phyloP scores from a whole-genome alignment of 164 flowering plant genomes.

The Santalum album region DNA sequence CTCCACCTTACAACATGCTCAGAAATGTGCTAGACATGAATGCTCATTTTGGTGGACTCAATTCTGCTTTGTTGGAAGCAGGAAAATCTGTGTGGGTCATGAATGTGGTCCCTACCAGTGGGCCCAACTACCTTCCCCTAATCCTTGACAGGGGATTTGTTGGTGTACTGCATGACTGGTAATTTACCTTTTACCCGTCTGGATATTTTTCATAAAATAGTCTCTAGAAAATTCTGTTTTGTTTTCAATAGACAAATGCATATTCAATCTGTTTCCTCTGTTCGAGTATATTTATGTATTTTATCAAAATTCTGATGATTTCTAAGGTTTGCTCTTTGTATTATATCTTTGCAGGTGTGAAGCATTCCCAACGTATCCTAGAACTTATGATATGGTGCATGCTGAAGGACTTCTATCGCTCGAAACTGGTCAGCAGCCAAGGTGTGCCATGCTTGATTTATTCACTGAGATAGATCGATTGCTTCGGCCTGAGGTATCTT shows the following conservation, averaged over 20 bases:
- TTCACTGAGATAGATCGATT: conserved; percentile 86
- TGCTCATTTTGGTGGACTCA: conserved; percentile 87
- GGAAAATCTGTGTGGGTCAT: conserved; percentile 92
- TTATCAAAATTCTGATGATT: too few relatives aligned
- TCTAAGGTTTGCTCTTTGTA: too few relatives aligned
- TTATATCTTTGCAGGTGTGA: conserved; percentile 79
- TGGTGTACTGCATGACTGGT: conserved; percentile 96
- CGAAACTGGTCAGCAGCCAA: conserved; percentile 39
- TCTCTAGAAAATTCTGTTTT: too few relatives aligned
- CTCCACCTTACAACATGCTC: conserved; percentile 94
- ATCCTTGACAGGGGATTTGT: conserved; percentile 85
- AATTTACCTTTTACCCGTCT: conserved; percentile 14
- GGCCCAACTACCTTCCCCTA: conserved; percentile 69
- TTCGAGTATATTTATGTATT: too few relatives aligned
- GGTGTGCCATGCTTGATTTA: conserved; percentile 65
- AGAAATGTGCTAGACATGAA: conserved; percentile 98
- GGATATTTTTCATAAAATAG: too few relatives aligned
- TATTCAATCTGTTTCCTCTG: too few relatives aligned
- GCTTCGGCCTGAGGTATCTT: conserved; percentile 93
- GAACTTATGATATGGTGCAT: conserved; percentile 94
- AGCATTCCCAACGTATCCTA: conserved; percentile 93
- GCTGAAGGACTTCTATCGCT: conserved; percentile 79
- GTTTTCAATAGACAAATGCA: too few relatives aligned
- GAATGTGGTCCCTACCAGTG: conserved; percentile 87
- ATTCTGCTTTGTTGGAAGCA: conserved; percentile 71